Evolutionary conservation across 192 early-diverging fungal genomes (phyloP).

Genomic region (Gryganskiella cystojenkinii): DNA sequence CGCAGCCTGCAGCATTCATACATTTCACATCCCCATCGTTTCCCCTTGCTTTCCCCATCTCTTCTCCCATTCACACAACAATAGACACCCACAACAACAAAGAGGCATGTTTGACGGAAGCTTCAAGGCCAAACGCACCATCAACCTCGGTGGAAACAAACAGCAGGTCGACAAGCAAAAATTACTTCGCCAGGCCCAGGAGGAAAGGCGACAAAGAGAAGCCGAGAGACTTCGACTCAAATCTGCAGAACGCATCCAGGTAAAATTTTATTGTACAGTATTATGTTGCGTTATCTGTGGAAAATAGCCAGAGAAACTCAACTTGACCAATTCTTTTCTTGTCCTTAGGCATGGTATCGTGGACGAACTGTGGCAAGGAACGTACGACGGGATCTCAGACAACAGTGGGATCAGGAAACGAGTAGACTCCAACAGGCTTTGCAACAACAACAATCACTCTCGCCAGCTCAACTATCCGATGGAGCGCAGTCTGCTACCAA

Average conservation of each 20-base stretch:
- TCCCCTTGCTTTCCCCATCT: no score
- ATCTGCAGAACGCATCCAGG: slow-evolving; percentile 76
- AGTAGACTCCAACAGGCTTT: background rate
- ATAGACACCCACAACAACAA: no score
- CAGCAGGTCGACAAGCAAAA: slow-evolving; percentile 72
- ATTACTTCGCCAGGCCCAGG: slow-evolving; percentile 76
- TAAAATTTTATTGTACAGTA: slow-evolving; percentile 9
- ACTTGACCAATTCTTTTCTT: background rate
- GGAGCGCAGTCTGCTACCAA: slow-evolving; percentile 10
- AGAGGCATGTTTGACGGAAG: slow-evolving; percentile 83
- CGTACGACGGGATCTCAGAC: slow-evolving; percentile 37
- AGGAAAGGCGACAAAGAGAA: slow-evolving; percentile 78
- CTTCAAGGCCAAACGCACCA: slow-evolving; percentile 77
- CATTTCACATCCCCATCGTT: no score
- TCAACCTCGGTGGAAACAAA: slow-evolving; percentile 85
- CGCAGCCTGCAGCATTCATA: no score
- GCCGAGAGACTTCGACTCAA: slow-evolving; percentile 66
- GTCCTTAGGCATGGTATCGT: slow-evolving; percentile 67
- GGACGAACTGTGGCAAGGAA: slow-evolving; percentile 53
- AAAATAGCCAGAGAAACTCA: background rate
- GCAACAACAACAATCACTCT: background rate
- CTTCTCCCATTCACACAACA: no score
- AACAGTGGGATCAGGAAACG: slow-evolving; percentile 50
- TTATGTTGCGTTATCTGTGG: background rate
- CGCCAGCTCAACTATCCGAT: slow-evolving; percentile 13